These are phyloP conservation scores for Saccharomyces hybrid DNA, from an alignment of 1,139 yeast species.

Conservation along the genomic window DNA sequence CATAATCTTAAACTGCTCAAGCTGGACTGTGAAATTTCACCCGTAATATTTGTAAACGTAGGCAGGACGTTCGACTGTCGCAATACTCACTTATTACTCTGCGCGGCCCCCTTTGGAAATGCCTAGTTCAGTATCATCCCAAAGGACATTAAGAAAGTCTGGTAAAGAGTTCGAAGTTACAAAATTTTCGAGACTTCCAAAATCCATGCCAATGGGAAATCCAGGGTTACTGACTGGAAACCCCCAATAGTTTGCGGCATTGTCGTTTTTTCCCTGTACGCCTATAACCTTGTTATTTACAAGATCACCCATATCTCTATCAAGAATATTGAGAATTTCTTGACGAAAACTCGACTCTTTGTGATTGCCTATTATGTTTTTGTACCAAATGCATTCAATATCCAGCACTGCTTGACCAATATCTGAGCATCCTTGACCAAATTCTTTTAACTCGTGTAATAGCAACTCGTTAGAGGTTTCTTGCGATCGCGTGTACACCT, in stretches of 20 bases:
- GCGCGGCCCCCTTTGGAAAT: background rate
- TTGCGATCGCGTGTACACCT: slow-evolving; percentile 3
- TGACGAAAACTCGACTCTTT: background rate
- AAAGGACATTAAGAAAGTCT: background rate
- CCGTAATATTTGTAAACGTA: too few species aligned
- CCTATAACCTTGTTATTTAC: background rate
- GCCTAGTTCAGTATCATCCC: background rate
- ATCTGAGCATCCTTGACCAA: background rate
- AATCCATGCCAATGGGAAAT: background rate
- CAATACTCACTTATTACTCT: background rate
- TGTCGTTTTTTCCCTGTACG: background rate
- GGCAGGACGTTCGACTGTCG: too few species aligned
- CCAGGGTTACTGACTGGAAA: background rate
- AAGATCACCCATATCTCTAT: background rate
- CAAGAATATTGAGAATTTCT: background rate
- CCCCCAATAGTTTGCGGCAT: background rate
- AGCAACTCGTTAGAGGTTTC: background rate
- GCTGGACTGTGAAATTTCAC: too few species aligned
- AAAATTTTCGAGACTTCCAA: background rate
- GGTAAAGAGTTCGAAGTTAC: background rate
- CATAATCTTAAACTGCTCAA: too few species aligned
- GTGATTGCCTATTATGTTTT: background rate
- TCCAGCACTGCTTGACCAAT: background rate
- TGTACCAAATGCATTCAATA: background rate
- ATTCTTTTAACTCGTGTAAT: background rate